These are phyloP conservation scores for Penicillium sp. DNA, from an alignment of 2,329 filamentous ascomycete genomes.

Conservation along the genomic window DNA sequence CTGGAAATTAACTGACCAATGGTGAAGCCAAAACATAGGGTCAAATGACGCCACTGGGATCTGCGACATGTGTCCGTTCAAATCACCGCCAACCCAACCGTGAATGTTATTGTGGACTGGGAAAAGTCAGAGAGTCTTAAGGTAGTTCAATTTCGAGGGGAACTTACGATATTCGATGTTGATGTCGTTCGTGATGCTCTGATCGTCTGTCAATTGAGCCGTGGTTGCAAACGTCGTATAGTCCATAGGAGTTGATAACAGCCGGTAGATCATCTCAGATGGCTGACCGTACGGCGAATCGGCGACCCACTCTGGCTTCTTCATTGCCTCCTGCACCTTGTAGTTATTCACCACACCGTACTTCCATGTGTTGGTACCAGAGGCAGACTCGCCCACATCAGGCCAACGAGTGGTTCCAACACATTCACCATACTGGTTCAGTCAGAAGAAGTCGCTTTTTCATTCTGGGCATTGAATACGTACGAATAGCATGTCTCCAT, in stretches of 20 bases:
- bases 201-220: slow-evolving; percentile 14
- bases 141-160: slow-evolving; percentile 13
- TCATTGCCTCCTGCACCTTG: slow-evolving; percentile 18
- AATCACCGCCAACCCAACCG: slow-evolving; percentile 55
- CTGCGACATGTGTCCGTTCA: slow-evolving; percentile 66
- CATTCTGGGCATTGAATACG: not conserved
- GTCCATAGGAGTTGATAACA: slow-evolving; percentile 16
- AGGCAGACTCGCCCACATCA: slow-evolving; percentile 10
- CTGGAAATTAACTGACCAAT: slow-evolving; percentile 40
- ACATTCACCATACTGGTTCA: slow-evolving; percentile 12
- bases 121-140: not conserved
- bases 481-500: not conserved
- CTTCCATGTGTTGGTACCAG: slow-evolving; percentile 13
- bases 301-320: slow-evolving; percentile 6
- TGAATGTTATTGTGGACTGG: slow-evolving; percentile 45
- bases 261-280: slow-evolving; percentile 22
- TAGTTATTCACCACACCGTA: slow-evolving; percentile 22
- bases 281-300: slow-evolving; percentile 13
- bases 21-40: slow-evolving; percentile 75
- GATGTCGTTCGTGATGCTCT: slow-evolving; percentile 9
- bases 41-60: slow-evolving; percentile 77
- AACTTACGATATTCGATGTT: slow-evolving; percentile 16
- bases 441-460: not conserved
- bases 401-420: slow-evolving; percentile 29
- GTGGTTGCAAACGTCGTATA: slow-evolving; percentile 24